A percentile compares a stretch with the other conserved stretches of the same genome.
These are phyloP conservation scores for Lagerstroemia speciosa DNA, from an alignment of 345 rosid species.

Conservation along the genomic window DNA sequence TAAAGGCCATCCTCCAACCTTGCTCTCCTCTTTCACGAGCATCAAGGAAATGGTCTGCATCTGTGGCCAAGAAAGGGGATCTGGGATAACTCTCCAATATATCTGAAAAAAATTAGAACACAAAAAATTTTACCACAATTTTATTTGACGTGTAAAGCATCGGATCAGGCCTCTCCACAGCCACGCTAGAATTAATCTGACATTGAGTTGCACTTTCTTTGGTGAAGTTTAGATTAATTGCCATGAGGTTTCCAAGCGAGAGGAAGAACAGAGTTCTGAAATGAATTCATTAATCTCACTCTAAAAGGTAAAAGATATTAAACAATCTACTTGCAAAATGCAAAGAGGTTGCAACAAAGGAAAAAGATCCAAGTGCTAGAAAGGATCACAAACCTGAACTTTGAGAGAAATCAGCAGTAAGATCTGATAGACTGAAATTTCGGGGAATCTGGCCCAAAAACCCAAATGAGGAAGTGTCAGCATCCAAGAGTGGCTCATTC, in stretches of 20 bases:
- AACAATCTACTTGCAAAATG: background rate
- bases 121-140: background rate
- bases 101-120: constrained; percentile 33
- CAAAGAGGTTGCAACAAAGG: background rate
- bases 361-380: background rate
- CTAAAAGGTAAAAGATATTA: background rate
- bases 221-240: background rate
- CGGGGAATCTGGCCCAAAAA: constrained; percentile 71
- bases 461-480: constrained; percentile 67
- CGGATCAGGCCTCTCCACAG: background rate
- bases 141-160: background rate
- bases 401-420: constrained; percentile 79
- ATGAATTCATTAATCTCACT: background rate
- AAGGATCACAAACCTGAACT: constrained; percentile 59
- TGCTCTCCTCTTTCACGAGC: constrained; percentile 54
- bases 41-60: constrained; percentile 41
- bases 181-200: background rate
- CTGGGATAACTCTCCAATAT: constrained; percentile 75
- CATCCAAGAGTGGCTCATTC: constrained; percentile 60
- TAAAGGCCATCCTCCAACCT: constrained; percentile 25
- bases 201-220: background rate
- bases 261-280: background rate
- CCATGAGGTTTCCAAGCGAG: background rate
- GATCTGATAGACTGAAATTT: constrained; percentile 86
- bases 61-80: constrained; percentile 66